Percentiles rank a stretch among this genome's conserved stretches.
Evolutionary conservation across 2,329 filamentous ascomycete species (phyloP).

Genomic region (Beauveria australis): DNA sequence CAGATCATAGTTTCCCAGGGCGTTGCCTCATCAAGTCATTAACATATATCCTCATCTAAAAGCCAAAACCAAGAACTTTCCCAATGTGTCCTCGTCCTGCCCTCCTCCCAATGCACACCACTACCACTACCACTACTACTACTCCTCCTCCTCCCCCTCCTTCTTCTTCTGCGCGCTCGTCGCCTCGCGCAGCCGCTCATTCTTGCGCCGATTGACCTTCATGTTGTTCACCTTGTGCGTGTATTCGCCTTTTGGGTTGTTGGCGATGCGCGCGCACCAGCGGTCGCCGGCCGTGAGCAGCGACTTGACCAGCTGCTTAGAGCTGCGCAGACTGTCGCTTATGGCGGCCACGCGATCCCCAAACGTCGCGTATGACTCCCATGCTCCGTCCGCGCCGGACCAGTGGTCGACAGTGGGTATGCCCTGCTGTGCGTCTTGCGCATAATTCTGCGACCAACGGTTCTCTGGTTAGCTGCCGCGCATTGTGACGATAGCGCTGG

Average conservation of each 20-base stretch:
- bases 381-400: conserved; percentile 21
- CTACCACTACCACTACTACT: not conserved
- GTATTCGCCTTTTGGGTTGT: conserved; percentile 19
- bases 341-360: conserved; percentile 19
- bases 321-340: conserved; percentile 16
- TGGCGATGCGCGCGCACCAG: conserved; percentile 20
- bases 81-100: not conserved
- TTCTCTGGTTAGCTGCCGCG: not conserved
- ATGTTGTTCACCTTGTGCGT: conserved; percentile 18
- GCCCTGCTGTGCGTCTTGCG: conserved; percentile 21
- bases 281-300: conserved; percentile 18
- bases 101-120: not conserved
- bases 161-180: not conserved
- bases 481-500: too few species aligned
- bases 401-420: conserved; percentile 17
- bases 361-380: conserved; percentile 21
- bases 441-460: conserved; percentile 11
- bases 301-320: conserved; percentile 23
- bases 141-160: not conserved
- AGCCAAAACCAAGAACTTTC: not conserved
- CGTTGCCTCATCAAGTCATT: not conserved
- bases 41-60: too few species aligned
- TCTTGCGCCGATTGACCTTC: conserved; percentile 19
- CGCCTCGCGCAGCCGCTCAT: conserved; percentile 5
- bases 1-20: not conserved